These are phyloP conservation scores for Candida patagonica DNA, from an alignment of 805 yeast species.

Conservation along the genomic window DNA sequence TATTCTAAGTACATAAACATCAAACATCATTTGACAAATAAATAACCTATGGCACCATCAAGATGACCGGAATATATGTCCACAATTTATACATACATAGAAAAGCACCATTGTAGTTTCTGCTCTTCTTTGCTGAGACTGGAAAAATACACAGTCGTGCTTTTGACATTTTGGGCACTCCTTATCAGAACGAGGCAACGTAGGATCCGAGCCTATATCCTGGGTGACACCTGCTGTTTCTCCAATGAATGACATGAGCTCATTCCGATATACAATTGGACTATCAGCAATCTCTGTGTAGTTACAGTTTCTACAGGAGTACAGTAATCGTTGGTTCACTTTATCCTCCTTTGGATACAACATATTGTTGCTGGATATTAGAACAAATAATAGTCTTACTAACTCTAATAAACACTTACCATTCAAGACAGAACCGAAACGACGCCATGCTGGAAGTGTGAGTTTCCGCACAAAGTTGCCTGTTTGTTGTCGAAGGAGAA, in stretches of 20 bases:
- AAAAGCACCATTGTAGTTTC: slow-evolving; percentile 75
- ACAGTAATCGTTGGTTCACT: slow-evolving; percentile 61
- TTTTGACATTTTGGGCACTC: slow-evolving; percentile 87
- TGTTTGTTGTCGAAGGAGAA: neutral
- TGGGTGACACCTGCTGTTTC: slow-evolving; percentile 97
- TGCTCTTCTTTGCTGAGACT: slow-evolving; percentile 87
- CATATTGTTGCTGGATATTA: slow-evolving; percentile 73
- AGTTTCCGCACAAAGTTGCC: neutral
- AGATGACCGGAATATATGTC: slow-evolving; percentile 46
- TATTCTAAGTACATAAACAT: too few species aligned
- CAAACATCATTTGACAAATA: too few species aligned
- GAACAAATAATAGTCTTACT: neutral
- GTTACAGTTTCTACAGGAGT: slow-evolving; percentile 90
- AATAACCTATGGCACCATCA: too few species aligned
- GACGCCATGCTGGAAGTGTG: slow-evolving; percentile 58
- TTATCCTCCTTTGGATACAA: slow-evolving; percentile 94
- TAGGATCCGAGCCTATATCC: slow-evolving; percentile 95
- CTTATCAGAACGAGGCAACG: slow-evolving; percentile 89
- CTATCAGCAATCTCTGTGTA: slow-evolving; percentile 87
- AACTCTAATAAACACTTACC: slow-evolving; percentile 27
- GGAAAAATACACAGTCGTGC: slow-evolving; percentile 91
- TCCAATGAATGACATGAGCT: slow-evolving; percentile 78
- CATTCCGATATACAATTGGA: slow-evolving; percentile 82
- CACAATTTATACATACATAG: slow-evolving; percentile 84
- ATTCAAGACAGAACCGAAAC: slow-evolving; percentile 91